Conservation (phyloP, 441 rosid genomes). For the Pelargonium australe region DNA sequence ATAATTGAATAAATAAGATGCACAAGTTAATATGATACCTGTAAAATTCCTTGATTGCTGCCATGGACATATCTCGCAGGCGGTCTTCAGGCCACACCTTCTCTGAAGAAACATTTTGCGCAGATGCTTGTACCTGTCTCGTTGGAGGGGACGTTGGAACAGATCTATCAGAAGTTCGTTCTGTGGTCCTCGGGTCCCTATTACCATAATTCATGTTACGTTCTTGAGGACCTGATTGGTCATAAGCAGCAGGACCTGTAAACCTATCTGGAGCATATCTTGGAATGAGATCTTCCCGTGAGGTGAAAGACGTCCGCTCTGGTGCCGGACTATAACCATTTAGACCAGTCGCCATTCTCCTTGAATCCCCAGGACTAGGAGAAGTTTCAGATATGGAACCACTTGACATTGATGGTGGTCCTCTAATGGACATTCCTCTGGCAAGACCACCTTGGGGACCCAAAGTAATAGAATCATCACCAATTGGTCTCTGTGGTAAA, state of each 20-base stretch:
- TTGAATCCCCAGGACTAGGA: constrained; percentile 43
- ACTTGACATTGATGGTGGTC: constrained; percentile 37
- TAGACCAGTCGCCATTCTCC: constrained; percentile 46
- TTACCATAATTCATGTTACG: constrained; percentile 42
- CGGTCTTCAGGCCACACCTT: constrained; percentile 52
- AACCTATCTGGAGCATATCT: constrained; percentile 48
- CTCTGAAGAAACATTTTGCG: constrained; percentile 46
- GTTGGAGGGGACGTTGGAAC: constrained; percentile 41
- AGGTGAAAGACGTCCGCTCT: constrained; percentile 36
- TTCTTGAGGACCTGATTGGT: constrained; percentile 45
- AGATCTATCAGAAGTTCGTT: constrained; percentile 51
- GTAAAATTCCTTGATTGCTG: constrained; percentile 83
- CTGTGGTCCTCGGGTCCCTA: constrained; percentile 43
- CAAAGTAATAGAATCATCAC: constrained; percentile 74
- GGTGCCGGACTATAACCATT: constrained; percentile 48
- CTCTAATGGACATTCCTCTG: constrained; percentile 79
- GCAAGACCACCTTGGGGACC: constrained; percentile 99
- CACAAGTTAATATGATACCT: constrained; percentile 45
- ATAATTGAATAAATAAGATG: constrained; percentile 10
- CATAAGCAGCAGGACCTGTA: constrained; percentile 42
- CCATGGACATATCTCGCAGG: constrained; percentile 52
- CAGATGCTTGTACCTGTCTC: constrained; percentile 30
- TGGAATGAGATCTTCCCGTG: constrained; percentile 43
- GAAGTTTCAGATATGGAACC: constrained; percentile 41
- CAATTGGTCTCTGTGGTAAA: constrained; percentile 59